Evolutionary conservation across 2,329 filamentous ascomycete genomes (phyloP).

Genomic region (Sclerotinia nivalis): DNA sequence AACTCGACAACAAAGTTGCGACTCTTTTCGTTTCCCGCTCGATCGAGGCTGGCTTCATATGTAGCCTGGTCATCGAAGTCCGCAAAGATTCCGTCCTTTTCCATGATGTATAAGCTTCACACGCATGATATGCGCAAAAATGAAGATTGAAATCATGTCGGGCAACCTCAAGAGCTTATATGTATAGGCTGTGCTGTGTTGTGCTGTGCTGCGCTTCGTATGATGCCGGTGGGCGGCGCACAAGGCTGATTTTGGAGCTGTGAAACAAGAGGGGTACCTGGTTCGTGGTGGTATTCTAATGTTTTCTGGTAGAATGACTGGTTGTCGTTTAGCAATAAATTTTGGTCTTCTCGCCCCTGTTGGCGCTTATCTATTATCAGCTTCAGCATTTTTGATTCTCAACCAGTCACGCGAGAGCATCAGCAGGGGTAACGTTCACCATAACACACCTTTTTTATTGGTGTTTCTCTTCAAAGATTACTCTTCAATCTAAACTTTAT

Average conservation of each 20-base stretch:
- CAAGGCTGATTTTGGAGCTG: conserved; percentile 20
- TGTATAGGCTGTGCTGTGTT: conserved; percentile 4
- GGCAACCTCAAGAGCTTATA: conserved; percentile 6
- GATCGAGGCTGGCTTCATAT: conserved; percentile 48
- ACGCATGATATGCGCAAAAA: neutral
- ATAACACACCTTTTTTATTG: neutral
- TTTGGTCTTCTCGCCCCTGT: conserved; percentile 13
- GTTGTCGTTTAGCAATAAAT: conserved; percentile 11
- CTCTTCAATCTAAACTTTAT: neutral
- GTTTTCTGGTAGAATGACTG: conserved; percentile 16
- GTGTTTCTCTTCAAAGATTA: neutral
- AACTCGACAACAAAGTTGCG: conserved; percentile 68
- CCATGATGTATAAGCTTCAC: conserved; percentile 26
- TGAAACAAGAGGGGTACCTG: conserved; percentile 19
- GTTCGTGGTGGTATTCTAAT: conserved; percentile 1
- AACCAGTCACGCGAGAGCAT: conserved; percentile 19
- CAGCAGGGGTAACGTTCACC: conserved; percentile 4
- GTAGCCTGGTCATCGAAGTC: conserved; percentile 54
- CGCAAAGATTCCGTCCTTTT: conserved; percentile 29
- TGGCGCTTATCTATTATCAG: conserved; percentile 19
- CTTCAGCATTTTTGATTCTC: neutral
- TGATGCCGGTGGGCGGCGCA: conserved; percentile 4
- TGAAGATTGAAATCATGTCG: conserved; percentile 16
- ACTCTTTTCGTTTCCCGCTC: conserved; percentile 46
- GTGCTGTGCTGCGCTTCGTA: conserved; percentile 6